Conservation (phyloP, 148 eudicot species). For the Vaccinium darrowii region DNA sequence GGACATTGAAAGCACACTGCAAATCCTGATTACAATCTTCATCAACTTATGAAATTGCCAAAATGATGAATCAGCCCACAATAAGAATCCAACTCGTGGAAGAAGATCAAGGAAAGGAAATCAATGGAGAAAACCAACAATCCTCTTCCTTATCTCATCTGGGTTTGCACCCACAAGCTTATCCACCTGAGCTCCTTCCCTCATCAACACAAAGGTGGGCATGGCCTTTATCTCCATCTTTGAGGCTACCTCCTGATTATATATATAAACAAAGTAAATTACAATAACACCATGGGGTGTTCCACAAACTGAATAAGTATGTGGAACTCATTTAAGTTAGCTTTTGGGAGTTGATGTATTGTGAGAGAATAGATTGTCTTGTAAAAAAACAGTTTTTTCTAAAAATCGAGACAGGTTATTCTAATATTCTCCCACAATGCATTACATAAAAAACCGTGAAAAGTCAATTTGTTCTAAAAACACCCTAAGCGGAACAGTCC, state of each 20-base stretch:
- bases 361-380: too few species aligned
- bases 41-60: background rate
- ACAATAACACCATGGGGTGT: too few species aligned
- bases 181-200: conserved; percentile 27
- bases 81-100: background rate
- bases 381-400: too few species aligned
- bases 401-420: too few species aligned
- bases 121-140: conserved; percentile 19
- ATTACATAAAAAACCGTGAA: too few species aligned
- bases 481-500: too few species aligned
- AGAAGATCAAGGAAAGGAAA: background rate
- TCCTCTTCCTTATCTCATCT: conserved; percentile 20
- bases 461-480: too few species aligned
- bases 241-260: conserved; percentile 20
- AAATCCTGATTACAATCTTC: background rate
- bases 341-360: too few species aligned
- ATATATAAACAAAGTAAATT: background rate
- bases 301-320: too few species aligned
- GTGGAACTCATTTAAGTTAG: too few species aligned
- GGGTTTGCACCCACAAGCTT: conserved; percentile 37
- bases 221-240: conserved; percentile 39
- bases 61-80: background rate
- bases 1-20: background rate
- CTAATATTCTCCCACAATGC: too few species aligned
- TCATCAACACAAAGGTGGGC: conserved; percentile 43